These are phyloP conservation scores for Clavispora santaluciae DNA, from an alignment of 805 yeast species.

Conservation along the genomic window DNA sequence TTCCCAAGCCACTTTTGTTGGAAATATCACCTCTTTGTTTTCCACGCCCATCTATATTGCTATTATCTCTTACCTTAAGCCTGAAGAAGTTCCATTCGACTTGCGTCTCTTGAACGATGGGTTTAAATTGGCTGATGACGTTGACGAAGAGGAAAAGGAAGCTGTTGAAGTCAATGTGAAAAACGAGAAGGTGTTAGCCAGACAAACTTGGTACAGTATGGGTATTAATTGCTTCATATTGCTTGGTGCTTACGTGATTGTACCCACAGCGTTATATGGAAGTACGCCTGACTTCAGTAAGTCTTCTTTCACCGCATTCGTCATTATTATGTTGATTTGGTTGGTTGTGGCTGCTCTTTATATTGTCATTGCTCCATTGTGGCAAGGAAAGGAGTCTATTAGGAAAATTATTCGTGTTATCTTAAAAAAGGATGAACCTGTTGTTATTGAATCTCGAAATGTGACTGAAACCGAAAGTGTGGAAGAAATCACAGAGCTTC, in stretches of 20 bases:
- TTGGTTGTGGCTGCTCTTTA: constrained; percentile 29
- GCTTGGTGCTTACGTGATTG: constrained; percentile 19
- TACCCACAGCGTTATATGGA: constrained; percentile 31
- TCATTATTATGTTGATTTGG: constrained; percentile 35
- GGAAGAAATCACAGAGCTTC: not conserved
- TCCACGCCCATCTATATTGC: constrained; percentile 20
- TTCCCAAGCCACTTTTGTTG: constrained; percentile 5
- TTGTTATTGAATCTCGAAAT: not conserved
- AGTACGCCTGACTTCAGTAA: constrained; percentile 29
- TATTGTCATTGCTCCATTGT: constrained; percentile 34
- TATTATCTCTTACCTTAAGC: constrained; percentile 14
- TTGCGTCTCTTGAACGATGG: constrained; percentile 16
- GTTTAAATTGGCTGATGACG: constrained; percentile 26
- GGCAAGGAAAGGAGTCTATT: constrained; percentile 23
- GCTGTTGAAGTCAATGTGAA: constrained; percentile 16
- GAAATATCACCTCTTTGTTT: constrained; percentile 4
- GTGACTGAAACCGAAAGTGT: not conserved
- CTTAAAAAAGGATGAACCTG: not conserved
- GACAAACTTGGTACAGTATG: constrained; percentile 19
- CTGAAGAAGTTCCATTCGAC: constrained; percentile 18
- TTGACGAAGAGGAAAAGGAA: constrained; percentile 24
- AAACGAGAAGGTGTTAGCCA: constrained; percentile 16
- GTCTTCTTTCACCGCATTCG: constrained; percentile 31
- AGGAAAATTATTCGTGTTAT: not conserved
- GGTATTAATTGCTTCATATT: constrained; percentile 19